Conservation (phyloP, 2,329 filamentous ascomycete species). For the Sporothrix curviconia region DNA sequence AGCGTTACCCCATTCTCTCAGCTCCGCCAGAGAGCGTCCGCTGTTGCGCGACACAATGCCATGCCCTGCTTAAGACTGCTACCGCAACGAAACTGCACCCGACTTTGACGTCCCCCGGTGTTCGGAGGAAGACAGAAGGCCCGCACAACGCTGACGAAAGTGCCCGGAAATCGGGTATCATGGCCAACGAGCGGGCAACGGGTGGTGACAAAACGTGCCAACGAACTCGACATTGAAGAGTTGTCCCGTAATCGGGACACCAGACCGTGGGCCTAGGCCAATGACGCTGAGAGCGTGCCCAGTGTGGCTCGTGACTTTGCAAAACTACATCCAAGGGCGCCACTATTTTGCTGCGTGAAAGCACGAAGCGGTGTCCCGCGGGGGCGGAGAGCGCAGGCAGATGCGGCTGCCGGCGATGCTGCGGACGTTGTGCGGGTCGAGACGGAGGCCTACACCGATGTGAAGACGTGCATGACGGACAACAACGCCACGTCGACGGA, state of each 20-base stretch:
- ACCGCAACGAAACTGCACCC: slow-evolving; percentile 90
- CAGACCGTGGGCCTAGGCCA: slow-evolving; percentile 72
- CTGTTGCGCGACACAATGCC: slow-evolving; percentile 78
- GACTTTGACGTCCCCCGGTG: slow-evolving; percentile 75
- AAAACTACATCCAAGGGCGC: slow-evolving; percentile 73
- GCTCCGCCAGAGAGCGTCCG: slow-evolving; percentile 67
- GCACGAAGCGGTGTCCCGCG: slow-evolving; percentile 59
- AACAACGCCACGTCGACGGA: slow-evolving; percentile 77
- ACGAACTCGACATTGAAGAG: slow-evolving; percentile 96
- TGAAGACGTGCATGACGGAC: slow-evolving; percentile 86
- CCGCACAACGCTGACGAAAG: slow-evolving; percentile 43
- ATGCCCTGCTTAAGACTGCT: slow-evolving; percentile 84
- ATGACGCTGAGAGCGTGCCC: slow-evolving; percentile 71
- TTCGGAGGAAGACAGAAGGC: slow-evolving; percentile 43
- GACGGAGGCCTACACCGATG: slow-evolving; percentile 57
- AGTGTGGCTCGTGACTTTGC: slow-evolving; percentile 64
- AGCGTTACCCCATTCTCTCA: slow-evolving; percentile 88
- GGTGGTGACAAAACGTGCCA: no score
- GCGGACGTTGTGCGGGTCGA: slow-evolving; percentile 45
- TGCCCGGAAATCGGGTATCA: slow-evolving; percentile 86
- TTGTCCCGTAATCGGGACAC: slow-evolving; percentile 90
- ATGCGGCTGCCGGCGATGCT: slow-evolving; percentile 22
- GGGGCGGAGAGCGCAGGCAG: neutral
- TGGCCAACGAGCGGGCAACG: slow-evolving; percentile 55
- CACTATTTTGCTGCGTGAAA: slow-evolving; percentile 83